phyloP scores from a whole-genome alignment of 73 alveolate genomes.

The Uronychia setigera region DNA sequence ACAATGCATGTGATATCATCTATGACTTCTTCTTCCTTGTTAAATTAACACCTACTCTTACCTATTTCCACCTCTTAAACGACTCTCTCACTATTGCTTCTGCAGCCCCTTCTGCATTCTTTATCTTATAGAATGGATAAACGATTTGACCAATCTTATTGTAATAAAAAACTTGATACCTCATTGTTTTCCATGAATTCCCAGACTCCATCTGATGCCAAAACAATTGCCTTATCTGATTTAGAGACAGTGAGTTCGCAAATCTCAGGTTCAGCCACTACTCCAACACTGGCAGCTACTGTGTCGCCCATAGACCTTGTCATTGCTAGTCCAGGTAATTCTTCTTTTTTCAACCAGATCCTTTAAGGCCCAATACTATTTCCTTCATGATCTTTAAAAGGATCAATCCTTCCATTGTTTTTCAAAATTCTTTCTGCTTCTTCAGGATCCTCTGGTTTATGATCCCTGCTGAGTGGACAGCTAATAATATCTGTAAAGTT shows the following conservation, averaged over 20 bases:
- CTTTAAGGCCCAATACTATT: slow-evolving; percentile 83
- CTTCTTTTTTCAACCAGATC: slow-evolving; percentile 76
- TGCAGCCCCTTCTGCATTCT: slow-evolving; percentile 14
- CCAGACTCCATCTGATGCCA: slow-evolving; percentile 74
- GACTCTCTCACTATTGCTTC: slow-evolving; percentile 16
- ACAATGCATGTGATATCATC: slow-evolving; percentile 91
- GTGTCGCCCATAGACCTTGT: slow-evolving; percentile 87
- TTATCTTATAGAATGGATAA: slow-evolving; percentile 14
- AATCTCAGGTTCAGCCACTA: slow-evolving; percentile 80
- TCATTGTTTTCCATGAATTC: slow-evolving; percentile 52
- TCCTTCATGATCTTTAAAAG: slow-evolving; percentile 66
- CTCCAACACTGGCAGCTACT: slow-evolving; percentile 86
- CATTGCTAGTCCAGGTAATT: slow-evolving; percentile 92
- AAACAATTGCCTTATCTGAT: slow-evolving; percentile 48
- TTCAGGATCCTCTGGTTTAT: slow-evolving; percentile 81
- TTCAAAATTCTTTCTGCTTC: slow-evolving; percentile 79
- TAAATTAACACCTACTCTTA: no score
- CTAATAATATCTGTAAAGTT: slow-evolving; percentile 22
- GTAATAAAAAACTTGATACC: neutral
- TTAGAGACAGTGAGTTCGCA: slow-evolving; percentile 33
- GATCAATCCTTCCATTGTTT: slow-evolving; percentile 82
- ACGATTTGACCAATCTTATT: slow-evolving; percentile 5
- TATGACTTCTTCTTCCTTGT: slow-evolving; percentile 83
- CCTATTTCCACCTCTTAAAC: slow-evolving; percentile 36
- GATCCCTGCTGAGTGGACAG: slow-evolving; percentile 64